A percentile compares a stretch with the other conserved stretches of the same genome.
phyloP scores from a whole-genome alignment of 2,329 filamentous ascomycete genomes.

The Periconia sp. region DNA sequence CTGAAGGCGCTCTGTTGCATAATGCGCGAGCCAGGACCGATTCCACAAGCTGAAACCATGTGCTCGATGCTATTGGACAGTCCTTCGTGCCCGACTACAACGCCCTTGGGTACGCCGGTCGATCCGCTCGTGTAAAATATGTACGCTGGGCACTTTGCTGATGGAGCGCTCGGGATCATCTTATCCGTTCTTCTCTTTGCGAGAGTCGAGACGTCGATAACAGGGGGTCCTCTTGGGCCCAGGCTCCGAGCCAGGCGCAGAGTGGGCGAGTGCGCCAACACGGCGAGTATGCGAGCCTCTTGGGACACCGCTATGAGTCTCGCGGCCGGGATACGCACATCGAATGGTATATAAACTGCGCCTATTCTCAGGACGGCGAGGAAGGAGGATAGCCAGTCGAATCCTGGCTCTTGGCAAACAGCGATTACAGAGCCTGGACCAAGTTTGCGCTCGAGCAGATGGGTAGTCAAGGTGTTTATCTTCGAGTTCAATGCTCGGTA shows the following conservation, averaged over 20 bases:
- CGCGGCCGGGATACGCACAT: conserved; percentile 7
- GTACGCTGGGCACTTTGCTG: conserved; percentile 53
- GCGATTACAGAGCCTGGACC: conserved; percentile 40
- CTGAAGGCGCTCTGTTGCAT: conserved; percentile 53
- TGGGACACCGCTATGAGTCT: conserved; percentile 10
- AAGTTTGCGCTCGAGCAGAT: no score
- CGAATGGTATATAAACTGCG: conserved; percentile 22
- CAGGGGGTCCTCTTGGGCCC: no score
- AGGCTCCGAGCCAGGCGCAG: no score
- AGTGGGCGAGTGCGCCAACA: conserved; percentile 11
- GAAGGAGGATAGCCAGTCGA: conserved; percentile 34
- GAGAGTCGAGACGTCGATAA: conserved; percentile 9
- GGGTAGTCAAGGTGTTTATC: no score
- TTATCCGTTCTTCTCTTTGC: neutral
- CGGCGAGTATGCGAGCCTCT: conserved; percentile 5
- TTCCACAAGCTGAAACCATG: neutral
- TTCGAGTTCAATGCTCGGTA: no score
- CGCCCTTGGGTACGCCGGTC: conserved; percentile 62
- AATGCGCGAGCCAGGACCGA: conserved; percentile 54
- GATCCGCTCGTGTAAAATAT: conserved; percentile 65
- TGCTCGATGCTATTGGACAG: conserved; percentile 20
- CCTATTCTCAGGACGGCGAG: conserved; percentile 19
- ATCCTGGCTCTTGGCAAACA: conserved; percentile 50
- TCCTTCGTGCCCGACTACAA: conserved; percentile 62
- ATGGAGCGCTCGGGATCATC: neutral